Evolutionary conservation across 2,329 filamentous ascomycete genomes (phyloP).

Genomic region (Mariannaea sp.): DNA sequence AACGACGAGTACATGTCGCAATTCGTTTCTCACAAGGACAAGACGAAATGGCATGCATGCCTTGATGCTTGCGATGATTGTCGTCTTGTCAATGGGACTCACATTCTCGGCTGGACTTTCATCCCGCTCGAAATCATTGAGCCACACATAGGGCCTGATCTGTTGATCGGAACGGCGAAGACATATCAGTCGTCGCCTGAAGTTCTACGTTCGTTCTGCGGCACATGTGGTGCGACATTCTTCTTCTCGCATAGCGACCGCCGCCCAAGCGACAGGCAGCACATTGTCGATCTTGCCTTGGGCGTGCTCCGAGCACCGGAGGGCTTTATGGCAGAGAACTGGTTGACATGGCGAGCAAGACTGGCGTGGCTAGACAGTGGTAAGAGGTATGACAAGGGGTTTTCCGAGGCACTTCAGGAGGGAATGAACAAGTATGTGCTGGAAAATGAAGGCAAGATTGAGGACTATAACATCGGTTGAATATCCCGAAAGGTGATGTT

Average conservation of each 20-base stretch:
- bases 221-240: conserved; percentile 51
- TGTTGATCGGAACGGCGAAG: conserved; percentile 51
- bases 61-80: conserved; percentile 53
- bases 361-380: conserved; percentile 43
- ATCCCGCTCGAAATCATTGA: conserved; percentile 45
- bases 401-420: conserved; percentile 43
- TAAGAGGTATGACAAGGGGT: conserved; percentile 43
- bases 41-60: conserved; percentile 49
- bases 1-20: conserved; percentile 38
- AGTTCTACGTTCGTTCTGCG: conserved; percentile 51
- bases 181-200: conserved; percentile 47
- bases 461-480: conserved; percentile 38
- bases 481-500: conserved; percentile 14
- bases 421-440: conserved; percentile 47
- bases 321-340: conserved; percentile 49
- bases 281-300: conserved; percentile 49
- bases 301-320: conserved; percentile 52
- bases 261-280: conserved; percentile 37
- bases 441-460: conserved; percentile 42
- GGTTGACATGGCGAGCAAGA: conserved; percentile 53
- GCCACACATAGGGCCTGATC: conserved; percentile 44
- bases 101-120: conserved; percentile 50
- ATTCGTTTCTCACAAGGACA: conserved; percentile 45
- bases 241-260: conserved; percentile 42
- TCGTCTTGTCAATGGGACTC: conserved; percentile 48